Base-by-base conservation (phyloP, 768 basidiomycete genomes). In the Auricularia cornea region DNA sequence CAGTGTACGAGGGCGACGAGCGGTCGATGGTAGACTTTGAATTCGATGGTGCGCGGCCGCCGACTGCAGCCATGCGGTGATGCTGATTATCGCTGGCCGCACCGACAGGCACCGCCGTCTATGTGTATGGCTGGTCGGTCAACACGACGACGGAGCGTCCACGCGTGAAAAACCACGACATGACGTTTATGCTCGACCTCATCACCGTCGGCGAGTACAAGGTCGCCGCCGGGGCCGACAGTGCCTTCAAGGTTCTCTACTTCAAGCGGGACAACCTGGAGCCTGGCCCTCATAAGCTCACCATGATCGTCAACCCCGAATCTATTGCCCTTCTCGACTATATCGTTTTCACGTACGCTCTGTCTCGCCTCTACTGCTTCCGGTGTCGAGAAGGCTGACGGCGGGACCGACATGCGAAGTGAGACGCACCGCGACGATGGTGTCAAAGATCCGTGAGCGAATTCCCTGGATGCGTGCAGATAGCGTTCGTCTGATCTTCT, bases 41-140 rank as follows among this genome's bases (percentile, higher is more conserved):
- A 12, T 80, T 80, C 65, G 72, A 71, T 63, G 79, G 79, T 79
- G 60, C 61, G 68, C 64, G 23, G 20, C 11, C 44, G 16, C 10
- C 20, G 16, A 5, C 5, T 20, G 44, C 44, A 1, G 20, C 23
- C 33, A 32, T 14, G 31, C 38, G 52, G 56, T 11, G 18, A 23
- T 2, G 4, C n/a, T 59, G 51, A 59, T 59, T 26, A 26, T 61
- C 33, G 23, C 11, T 6, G n/a, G 18, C 30, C 29, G 63, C 33
- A 64, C 35, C 44, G 65, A 62, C 61, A 81, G 79, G 79, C 6
- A 73, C 76, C n/a, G 79, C 79, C 0, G 67, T 82, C 16, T 80
- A 80, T 67, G 76, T 81, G 2, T 79, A 71, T 64, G 78, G 78
- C 63, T 72, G 74, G 29, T 65, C 77, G 14, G 68, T 78, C 0